Percentiles rank a stretch among this genome's conserved stretches.
These are phyloP conservation scores for Leccinellum albellum DNA, from an alignment of 768 basidiomycete species.

Conservation along the genomic window DNA sequence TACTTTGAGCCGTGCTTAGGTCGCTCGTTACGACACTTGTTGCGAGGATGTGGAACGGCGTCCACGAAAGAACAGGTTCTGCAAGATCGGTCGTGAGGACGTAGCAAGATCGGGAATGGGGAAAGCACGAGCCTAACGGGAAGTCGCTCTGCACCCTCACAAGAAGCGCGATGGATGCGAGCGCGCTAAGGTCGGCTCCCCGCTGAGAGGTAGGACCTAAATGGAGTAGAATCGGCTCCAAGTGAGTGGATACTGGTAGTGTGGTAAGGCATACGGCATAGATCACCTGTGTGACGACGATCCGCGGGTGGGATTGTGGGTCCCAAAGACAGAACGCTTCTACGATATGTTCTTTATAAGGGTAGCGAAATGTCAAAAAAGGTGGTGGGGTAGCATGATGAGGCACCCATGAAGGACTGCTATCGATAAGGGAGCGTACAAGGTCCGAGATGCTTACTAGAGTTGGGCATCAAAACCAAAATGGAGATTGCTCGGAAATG, in stretches of 20 bases:
- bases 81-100: slow-evolving; percentile 9
- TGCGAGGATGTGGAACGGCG: slow-evolving; percentile 61
- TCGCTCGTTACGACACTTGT: slow-evolving; percentile 72
- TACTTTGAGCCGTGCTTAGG: slow-evolving; percentile 67
- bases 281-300: slow-evolving; percentile 29
- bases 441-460: slow-evolving; percentile 20
- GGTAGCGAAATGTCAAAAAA: slow-evolving; percentile 13
- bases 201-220: slow-evolving; percentile 38
- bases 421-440: slow-evolving; percentile 32
- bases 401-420: slow-evolving; percentile 12
- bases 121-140: slow-evolving; percentile 44
- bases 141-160: slow-evolving; percentile 56
- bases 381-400: slow-evolving; percentile 16
- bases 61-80: slow-evolving; percentile 41
- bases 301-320: slow-evolving; percentile 32
- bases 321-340: slow-evolving; percentile 22
- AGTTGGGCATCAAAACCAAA: slow-evolving; percentile 16
- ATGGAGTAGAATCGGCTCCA: slow-evolving; percentile 2
- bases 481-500: slow-evolving; percentile 21
- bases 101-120: background rate
- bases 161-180: slow-evolving; percentile 76
- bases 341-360: slow-evolving; percentile 31
- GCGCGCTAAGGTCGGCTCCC: slow-evolving; percentile 47
- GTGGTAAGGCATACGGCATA: slow-evolving; percentile 20
- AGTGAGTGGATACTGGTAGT: slow-evolving; percentile 5